A percentile compares a stretch with the other conserved stretches of the same genome.
Evolutionary conservation across 2,329 filamentous ascomycete species (phyloP).

Genomic region (Ceratocystis harringtonii): DNA sequence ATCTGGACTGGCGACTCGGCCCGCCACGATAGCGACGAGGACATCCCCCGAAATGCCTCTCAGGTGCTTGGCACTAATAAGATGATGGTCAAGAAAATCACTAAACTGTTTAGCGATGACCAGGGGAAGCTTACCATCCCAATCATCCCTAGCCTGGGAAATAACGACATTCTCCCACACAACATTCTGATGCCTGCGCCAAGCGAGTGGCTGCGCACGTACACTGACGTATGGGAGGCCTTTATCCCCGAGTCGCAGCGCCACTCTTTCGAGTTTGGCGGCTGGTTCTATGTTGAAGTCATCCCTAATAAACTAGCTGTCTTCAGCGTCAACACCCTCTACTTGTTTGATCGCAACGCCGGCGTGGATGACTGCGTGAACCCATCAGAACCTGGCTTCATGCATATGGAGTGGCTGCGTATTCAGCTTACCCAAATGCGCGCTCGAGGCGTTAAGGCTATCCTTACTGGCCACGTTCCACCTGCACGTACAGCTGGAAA

Average conservation of each 20-base stretch:
- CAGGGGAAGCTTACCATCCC: conserved; percentile 50
- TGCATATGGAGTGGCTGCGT: conserved; percentile 91
- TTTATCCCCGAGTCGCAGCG: conserved; percentile 89
- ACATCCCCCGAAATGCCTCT: conserved; percentile 55
- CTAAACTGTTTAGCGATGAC: conserved; percentile 53
- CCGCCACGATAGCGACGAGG: conserved; percentile 76
- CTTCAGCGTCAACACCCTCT: conserved; percentile 90
- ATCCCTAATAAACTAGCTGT: conserved; percentile 74
- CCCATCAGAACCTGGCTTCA: conserved; percentile 71
- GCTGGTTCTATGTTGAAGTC: conserved; percentile 90
- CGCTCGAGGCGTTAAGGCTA: conserved; percentile 77
- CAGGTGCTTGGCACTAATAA: conserved; percentile 70
- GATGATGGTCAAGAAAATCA: conserved; percentile 60
- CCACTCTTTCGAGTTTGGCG: conserved; percentile 80
- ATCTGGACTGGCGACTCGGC: conserved; percentile 88
- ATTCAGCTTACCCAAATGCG: conserved; percentile 76
- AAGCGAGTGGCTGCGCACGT: conserved; percentile 69
- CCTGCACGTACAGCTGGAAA: conserved; percentile 77
- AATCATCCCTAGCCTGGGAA: conserved; percentile 80
- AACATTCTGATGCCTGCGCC: conserved; percentile 81
- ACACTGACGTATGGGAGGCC: conserved; percentile 61
- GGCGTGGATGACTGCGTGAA: conserved; percentile 79
- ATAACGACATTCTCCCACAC: conserved; percentile 95
- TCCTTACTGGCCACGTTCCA: conserved; percentile 85
- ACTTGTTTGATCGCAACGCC: conserved; percentile 86